A percentile compares a stretch with the other conserved stretches of the same genome.
These are phyloP conservation scores for Mycothermus thermophilus DNA, from an alignment of 495 filamentous ascomycete species.

Conservation along the genomic window DNA sequence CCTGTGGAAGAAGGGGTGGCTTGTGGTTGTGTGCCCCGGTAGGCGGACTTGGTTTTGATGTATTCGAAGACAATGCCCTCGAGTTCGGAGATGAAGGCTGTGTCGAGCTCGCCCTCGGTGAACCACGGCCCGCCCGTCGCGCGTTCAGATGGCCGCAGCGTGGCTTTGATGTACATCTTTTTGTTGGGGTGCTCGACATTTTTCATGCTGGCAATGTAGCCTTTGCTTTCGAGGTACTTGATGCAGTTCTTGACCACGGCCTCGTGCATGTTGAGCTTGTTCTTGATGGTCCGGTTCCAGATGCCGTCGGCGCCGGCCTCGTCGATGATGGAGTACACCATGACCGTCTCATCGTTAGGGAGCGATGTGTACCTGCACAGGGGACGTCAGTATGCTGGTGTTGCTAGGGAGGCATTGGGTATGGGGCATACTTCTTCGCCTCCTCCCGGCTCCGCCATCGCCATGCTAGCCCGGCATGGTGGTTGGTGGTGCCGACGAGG, in stretches of 20 bases:
- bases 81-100: slow-evolving; percentile 65
- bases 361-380: slow-evolving; percentile 47
- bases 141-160: slow-evolving; percentile 65
- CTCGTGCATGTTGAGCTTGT: slow-evolving; percentile 62
- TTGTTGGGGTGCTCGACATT: slow-evolving; percentile 49
- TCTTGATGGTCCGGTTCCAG: slow-evolving; percentile 72
- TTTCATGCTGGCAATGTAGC: slow-evolving; percentile 44
- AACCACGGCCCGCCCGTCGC: slow-evolving; percentile 91
- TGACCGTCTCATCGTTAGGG: slow-evolving; percentile 49
- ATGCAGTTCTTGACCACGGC: slow-evolving; percentile 59
- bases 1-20: slow-evolving; percentile 7
- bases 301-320: slow-evolving; percentile 66
- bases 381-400: background rate
- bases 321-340: slow-evolving; percentile 79
- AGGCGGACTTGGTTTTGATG: slow-evolving; percentile 58
- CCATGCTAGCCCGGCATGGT: slow-evolving; percentile 48
- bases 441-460: slow-evolving; percentile 51
- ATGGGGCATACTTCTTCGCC: slow-evolving; percentile 57
- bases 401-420: background rate
- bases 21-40: slow-evolving; percentile 24
- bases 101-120: slow-evolving; percentile 64
- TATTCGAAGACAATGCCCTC: slow-evolving; percentile 53
- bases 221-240: slow-evolving; percentile 56
- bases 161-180: slow-evolving; percentile 75
- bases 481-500: slow-evolving; percentile 44